A percentile compares a stretch with the other conserved stretches of the same genome.
Conservation (phyloP, 2,329 filamentous ascomycete genomes). For the Trichoderma hamatum region DNA sequence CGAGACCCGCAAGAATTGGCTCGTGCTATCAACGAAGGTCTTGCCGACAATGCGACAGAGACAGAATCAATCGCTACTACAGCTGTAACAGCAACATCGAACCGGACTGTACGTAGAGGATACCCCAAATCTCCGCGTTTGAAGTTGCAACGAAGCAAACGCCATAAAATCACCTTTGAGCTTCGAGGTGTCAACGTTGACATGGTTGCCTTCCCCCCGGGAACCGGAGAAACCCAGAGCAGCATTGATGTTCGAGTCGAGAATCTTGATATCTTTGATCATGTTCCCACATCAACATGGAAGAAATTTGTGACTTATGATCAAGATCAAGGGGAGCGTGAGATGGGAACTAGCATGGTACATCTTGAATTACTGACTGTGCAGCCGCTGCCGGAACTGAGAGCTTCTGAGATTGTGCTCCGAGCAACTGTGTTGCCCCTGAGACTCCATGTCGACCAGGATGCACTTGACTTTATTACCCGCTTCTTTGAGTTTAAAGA, state of each 20-base stretch:
- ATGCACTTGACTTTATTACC: slow-evolving; percentile 94
- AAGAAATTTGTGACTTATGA: slow-evolving; percentile 97
- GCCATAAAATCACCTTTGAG: slow-evolving; percentile 95
- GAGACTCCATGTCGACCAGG: slow-evolving; percentile 92
- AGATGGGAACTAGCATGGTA: slow-evolving; percentile 85
- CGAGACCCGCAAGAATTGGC: slow-evolving; percentile 81
- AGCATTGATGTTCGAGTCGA: slow-evolving; percentile 82
- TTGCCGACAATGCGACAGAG: slow-evolving; percentile 85
- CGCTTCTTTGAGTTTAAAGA: slow-evolving; percentile 99
- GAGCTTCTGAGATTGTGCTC: slow-evolving; percentile 86
- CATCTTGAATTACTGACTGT: slow-evolving; percentile 88
- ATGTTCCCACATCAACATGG: slow-evolving; percentile 95
- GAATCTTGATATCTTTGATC: slow-evolving; percentile 89
- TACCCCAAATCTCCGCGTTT: slow-evolving; percentile 61
- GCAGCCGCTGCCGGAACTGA: slow-evolving; percentile 78
- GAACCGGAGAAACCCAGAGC: slow-evolving; percentile 78
- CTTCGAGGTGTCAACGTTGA: slow-evolving; percentile 83
- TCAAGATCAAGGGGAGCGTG: slow-evolving; percentile 80
- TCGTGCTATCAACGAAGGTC: slow-evolving; percentile 81
- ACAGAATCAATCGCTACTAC: slow-evolving; percentile 87
- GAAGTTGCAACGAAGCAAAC: slow-evolving; percentile 79
- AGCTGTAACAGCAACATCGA: slow-evolving; percentile 63
- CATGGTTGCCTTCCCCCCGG: slow-evolving; percentile 76
- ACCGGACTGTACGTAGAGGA: slow-evolving; percentile 49
- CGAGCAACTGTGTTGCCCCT: slow-evolving; percentile 79